Base-by-base conservation (phyloP, 2,329 filamentous ascomycete genomes). In the Cladosporium oxysporum region DNA sequence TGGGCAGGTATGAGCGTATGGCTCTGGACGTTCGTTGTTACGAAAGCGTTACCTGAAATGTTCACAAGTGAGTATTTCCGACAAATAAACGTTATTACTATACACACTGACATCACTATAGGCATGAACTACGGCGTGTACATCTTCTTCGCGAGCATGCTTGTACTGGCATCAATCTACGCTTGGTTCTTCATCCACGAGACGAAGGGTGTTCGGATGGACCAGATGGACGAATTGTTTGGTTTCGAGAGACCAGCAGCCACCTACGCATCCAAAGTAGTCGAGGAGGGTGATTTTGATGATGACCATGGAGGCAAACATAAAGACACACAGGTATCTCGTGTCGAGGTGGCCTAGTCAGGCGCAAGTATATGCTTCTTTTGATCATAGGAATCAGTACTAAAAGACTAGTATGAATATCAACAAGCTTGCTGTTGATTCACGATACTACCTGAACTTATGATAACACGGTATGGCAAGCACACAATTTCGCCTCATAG, bases 161-260 rank as follows among this genome's bases (percentile, higher is more conserved):
- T 79, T 58, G 67, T 79, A n/a, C 68, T 73, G 21, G 78, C 78
- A 5, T 76, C 73, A 23, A 64, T 76, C 11, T 81, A 77, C 67
- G 76, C 78, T 0, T 80, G 72, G 69, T 80, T 80, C 70, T 79
- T 76, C 68, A 77, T 79, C 35, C 76, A 76, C 33, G 77, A 79
- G 68, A 79, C 77, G 0, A 79, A 79, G 61, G 77, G 77, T 10
- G 62, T 79, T 31, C 70, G 75, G 3, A 71, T 77, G 52, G 77
- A 79, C 47, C 76, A 79, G 68, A 78, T 79, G 74, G 77, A 79
- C 60, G 67, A 72, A 10, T 52, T 79, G 21, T 79, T 79, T 66
- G 77, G 77, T 5, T 76, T 74, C 23, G 72, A 71, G 49, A 67
- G 71, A 58, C 63, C 65, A 29, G 66, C 35, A 5, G 35, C 28